phyloP scores from a whole-genome alignment of 108 stramenopile genomes.

The Cyclotella sp. region DNA sequence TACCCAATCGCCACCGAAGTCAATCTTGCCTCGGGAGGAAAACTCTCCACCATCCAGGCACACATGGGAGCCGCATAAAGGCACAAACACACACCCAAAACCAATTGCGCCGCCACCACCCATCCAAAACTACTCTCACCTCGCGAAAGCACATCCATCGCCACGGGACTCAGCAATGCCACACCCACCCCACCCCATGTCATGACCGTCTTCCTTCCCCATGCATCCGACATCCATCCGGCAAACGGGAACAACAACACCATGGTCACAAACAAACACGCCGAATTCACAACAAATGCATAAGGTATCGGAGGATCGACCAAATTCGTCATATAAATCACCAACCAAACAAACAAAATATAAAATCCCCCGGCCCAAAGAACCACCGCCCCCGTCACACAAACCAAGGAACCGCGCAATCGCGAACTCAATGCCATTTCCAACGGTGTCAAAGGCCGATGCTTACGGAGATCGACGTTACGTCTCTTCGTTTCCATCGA shows the following conservation, averaged over 20 bases:
- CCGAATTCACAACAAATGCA: constrained; percentile 49
- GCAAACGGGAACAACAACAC: constrained; percentile 33
- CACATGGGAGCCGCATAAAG: constrained; percentile 40
- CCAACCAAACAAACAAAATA: constrained; percentile 59
- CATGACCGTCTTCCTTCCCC: constrained; percentile 33
- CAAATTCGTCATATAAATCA: constrained; percentile 48
- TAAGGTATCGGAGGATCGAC: constrained; percentile 38
- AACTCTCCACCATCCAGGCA: constrained; percentile 47
- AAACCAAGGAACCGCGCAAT: constrained; percentile 19
- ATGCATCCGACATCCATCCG: constrained; percentile 47
- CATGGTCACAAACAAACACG: constrained; percentile 30
- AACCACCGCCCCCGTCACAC: constrained; percentile 12
- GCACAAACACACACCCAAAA: constrained; percentile 31
- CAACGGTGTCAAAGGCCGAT: not conserved
- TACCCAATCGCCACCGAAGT: constrained; percentile 51
- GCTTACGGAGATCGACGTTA: not conserved
- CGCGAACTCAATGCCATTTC: constrained; percentile 16
- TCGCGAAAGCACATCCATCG: constrained; percentile 9
- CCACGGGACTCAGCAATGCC: constrained; percentile 16
- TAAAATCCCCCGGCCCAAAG: constrained; percentile 52
- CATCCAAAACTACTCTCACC: constrained; percentile 4
- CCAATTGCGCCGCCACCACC: constrained; percentile 40
- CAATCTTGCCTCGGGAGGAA: constrained; percentile 36
- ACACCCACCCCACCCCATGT: constrained; percentile 21
- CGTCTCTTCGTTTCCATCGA: not conserved